Conservation (phyloP, 2,329 filamentous ascomycete genomes). For the Lecanicillium sp. region DNA sequence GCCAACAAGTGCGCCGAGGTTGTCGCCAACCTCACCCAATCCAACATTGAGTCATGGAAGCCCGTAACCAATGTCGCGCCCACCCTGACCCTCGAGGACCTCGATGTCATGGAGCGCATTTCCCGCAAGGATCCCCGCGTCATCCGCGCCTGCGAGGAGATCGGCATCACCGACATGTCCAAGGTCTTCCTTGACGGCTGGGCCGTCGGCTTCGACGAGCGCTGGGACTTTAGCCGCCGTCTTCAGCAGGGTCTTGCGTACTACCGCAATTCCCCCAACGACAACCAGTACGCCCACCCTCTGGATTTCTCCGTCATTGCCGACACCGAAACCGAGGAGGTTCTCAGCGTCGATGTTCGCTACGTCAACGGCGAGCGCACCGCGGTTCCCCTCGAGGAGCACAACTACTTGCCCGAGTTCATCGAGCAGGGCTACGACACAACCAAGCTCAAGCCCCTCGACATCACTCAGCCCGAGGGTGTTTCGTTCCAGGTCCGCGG, state of each 20-base stretch:
- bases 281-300: slow-evolving; percentile 57
- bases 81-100: slow-evolving; percentile 69
- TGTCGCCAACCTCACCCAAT: slow-evolving; percentile 41
- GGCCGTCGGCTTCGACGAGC: slow-evolving; percentile 78
- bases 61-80: slow-evolving; percentile 41
- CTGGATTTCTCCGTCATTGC: slow-evolving; percentile 41
- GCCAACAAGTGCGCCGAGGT: slow-evolving; percentile 40
- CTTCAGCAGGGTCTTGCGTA: slow-evolving; percentile 80
- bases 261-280: slow-evolving; percentile 66
- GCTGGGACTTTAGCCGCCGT: slow-evolving; percentile 64
- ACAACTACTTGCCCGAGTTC: slow-evolving; percentile 33
- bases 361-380: slow-evolving; percentile 42
- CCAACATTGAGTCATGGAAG: slow-evolving; percentile 38
- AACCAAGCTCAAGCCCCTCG: slow-evolving; percentile 31
- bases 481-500: slow-evolving; percentile 41
- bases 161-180: slow-evolving; percentile 75
- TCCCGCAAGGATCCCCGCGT: slow-evolving; percentile 64
- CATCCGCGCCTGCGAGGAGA: slow-evolving; percentile 67
- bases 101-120: slow-evolving; percentile 66
- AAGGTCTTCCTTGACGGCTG: slow-evolving; percentile 81
- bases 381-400: slow-evolving; percentile 33
- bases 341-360: slow-evolving; percentile 38
- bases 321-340: slow-evolving; percentile 42
- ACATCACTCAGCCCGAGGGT: slow-evolving; percentile 35
- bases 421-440: slow-evolving; percentile 30